Evolutionary conservation across 2,329 filamentous ascomycete genomes (phyloP).

Genomic region (Cytospora paraplurivora): DNA sequence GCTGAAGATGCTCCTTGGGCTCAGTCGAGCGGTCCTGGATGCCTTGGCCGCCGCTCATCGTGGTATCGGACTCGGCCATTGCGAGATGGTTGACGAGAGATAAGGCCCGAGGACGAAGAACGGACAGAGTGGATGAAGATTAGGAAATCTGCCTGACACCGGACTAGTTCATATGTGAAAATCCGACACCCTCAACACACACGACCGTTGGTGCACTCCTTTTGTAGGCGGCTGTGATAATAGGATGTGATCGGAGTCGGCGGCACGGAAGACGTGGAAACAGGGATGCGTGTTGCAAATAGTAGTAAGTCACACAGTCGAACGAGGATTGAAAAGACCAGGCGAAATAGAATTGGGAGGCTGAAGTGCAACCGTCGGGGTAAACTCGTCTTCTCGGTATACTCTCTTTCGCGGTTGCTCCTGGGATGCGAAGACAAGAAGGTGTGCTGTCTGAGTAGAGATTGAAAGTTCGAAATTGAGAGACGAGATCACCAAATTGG

Average conservation of each 20-base stretch:
- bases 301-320: constrained; percentile 10
- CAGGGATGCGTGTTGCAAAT: constrained; percentile 20
- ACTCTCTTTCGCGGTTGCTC: constrained; percentile 1
- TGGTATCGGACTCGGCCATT: constrained; percentile 28
- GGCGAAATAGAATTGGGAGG: constrained; percentile 1
- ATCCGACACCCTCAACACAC: constrained; percentile 3
- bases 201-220: background rate
- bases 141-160: constrained; percentile 5
- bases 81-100: constrained; percentile 12
- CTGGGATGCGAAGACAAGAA: constrained; percentile 11
- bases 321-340: constrained; percentile 2
- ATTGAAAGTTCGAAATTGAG: constrained; percentile 15
- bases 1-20: constrained; percentile 25
- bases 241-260: constrained; percentile 21
- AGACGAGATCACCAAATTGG: constrained; percentile 22
- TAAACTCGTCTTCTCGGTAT: background rate
- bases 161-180: constrained; percentile 24
- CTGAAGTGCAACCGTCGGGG: constrained; percentile 6
- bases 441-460: constrained; percentile 7
- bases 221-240: constrained; percentile 10
- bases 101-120: constrained; percentile 7
- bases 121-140: constrained; percentile 17
- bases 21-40: constrained; percentile 20
- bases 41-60: constrained; percentile 24
- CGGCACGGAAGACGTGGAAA: constrained; percentile 20